Base-by-base conservation (phyloP, 2,329 filamentous ascomycete species). In the Scytalidium lignicola region DNA sequence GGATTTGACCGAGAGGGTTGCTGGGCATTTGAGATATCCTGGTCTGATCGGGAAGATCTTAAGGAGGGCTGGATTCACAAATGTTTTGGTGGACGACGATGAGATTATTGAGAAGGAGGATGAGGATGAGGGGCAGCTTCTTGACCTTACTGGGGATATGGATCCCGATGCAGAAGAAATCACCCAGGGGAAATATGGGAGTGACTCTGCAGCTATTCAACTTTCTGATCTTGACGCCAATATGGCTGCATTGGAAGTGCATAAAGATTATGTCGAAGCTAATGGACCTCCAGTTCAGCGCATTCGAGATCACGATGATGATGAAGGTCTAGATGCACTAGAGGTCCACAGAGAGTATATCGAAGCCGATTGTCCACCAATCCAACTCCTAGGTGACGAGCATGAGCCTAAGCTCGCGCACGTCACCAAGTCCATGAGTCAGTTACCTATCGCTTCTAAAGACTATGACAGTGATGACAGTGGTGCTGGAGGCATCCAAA, bases 11-110 rank as follows among this genome's bases (percentile, higher is more conserved):
- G 75, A 81, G 51, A 72, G 82, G 53, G 76, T 88, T 51, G 79
- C 72, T 53, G 84, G 83, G 18, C 87, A 91, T 67, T 67, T 87
- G 50, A 75, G 82, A 56, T 91, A 91, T 63, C 79, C 83, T 43
- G 78, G 77, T 57, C 69, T 88, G 44, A 72, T 85, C 9, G 83
- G 85, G 19, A 76, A 72, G 43, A 83, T 91, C 51, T 69, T 92
- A 29, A 74, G 76, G 51, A 78, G 77, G 40, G 74, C 86, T 47
- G 79, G 80, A 2, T 83, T 86, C 70, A 85, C 88, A 57, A 81
- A 87, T 58, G 65, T 88, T 46, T 74, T 81, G 50, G 61, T 66
- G 18, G 58, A 58, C 5, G 70, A 59, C 23, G 56, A 43, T 18
- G 46, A 43, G 2, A 60, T 58, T 37, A 37, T 37, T 37, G 44